Evolutionary conservation across 2,329 filamentous ascomycete genomes (phyloP).

Genomic region (Penicillium sp.): DNA sequence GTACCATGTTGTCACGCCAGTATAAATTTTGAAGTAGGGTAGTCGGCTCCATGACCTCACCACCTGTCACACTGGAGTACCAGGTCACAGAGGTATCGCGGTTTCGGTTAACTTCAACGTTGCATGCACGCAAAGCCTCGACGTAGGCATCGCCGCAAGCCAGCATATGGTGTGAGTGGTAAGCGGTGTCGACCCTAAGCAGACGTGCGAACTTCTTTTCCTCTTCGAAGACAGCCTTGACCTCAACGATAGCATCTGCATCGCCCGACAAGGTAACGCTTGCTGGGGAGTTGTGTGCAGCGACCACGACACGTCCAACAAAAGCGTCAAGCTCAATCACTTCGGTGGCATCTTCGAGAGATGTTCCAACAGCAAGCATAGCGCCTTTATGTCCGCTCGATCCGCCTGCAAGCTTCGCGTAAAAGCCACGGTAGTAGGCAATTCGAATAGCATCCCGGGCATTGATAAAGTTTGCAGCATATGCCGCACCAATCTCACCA

Average conservation of each 20-base stretch:
- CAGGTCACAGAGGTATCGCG: constrained; percentile 1
- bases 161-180: constrained; percentile 45
- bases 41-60: neutral
- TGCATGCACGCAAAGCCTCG: constrained; percentile 1
- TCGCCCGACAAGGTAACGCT: constrained; percentile 50
- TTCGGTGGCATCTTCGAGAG: constrained; percentile 8
- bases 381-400: constrained; percentile 11
- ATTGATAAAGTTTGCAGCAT: constrained; percentile 16
- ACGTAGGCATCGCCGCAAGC: constrained; percentile 27
- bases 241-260: constrained; percentile 30
- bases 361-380: constrained; percentile 30
- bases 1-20: constrained; percentile 35
- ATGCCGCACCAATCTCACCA: constrained; percentile 27
- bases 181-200: constrained; percentile 44
- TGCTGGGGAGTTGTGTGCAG: constrained; percentile 40
- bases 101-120: neutral
- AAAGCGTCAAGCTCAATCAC: constrained; percentile 9
- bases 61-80: constrained; percentile 10
- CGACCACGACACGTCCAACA: constrained; percentile 18
- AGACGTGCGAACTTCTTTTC: constrained; percentile 39
- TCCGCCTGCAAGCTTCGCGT: neutral
- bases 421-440: constrained; percentile 20
- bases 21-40: constrained; percentile 18
- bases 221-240: constrained; percentile 28
- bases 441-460: constrained; percentile 14